phyloP scores from a whole-genome alignment of 2,329 filamentous ascomycete species.

The Trichoderma sp. region DNA sequence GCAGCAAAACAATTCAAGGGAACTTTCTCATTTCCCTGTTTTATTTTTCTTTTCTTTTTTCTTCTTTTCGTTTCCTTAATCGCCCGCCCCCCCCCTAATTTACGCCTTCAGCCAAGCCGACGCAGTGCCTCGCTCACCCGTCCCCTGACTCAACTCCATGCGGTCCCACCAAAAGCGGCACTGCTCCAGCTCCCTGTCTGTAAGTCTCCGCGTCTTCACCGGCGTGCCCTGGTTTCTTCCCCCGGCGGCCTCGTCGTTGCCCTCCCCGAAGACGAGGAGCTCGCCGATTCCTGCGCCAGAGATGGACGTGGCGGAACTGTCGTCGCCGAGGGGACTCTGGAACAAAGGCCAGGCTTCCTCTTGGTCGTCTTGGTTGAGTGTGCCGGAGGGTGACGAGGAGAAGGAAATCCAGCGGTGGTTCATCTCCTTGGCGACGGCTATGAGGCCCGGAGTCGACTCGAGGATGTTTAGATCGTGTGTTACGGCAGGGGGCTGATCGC shows the following conservation, averaged over 20 bases:
- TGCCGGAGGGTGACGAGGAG: constrained; percentile 30
- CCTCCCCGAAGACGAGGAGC: constrained; percentile 56
- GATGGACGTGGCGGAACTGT: constrained; percentile 25
- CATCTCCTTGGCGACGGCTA: constrained; percentile 40
- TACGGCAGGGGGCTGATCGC: constrained; percentile 43
- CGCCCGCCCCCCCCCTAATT: not conserved
- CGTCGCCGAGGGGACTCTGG: constrained; percentile 36
- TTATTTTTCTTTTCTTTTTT: not conserved
- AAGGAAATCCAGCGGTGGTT: constrained; percentile 41
- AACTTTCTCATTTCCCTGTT: not conserved
- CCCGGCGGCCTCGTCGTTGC: constrained; percentile 53
- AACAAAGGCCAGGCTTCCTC: constrained; percentile 42
- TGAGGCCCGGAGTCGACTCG: constrained; percentile 36
- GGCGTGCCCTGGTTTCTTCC: constrained; percentile 40
- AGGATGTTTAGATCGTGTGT: constrained; percentile 41
- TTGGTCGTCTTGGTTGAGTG: constrained; percentile 21
- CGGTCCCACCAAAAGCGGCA: constrained; percentile 61
- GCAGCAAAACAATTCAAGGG: not conserved
- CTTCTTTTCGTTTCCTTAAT: not conserved
- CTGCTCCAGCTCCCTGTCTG: constrained; percentile 43
- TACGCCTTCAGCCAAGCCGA: not conserved
- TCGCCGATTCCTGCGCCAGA: constrained; percentile 28
- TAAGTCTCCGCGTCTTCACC: constrained; percentile 42
- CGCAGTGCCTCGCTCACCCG: constrained; percentile 21
- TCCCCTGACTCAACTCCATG: constrained; percentile 35